Percentiles rank a stretch among this genome's conserved stretches.
These are phyloP conservation scores for Rhamnella rubrinervis DNA, from an alignment of 331 rosid species.

Conservation along the genomic window DNA sequence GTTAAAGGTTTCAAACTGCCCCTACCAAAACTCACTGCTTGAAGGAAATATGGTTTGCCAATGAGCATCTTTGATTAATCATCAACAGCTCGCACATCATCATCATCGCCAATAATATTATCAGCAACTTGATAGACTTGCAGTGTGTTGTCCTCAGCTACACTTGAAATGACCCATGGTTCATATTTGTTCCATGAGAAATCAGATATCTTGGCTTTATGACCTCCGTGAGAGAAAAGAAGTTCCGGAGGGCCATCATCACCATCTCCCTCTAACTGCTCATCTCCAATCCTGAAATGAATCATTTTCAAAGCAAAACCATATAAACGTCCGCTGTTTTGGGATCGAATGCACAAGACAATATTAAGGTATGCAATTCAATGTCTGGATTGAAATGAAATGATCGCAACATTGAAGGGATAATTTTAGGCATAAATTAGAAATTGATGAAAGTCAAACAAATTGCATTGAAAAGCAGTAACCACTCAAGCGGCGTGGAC, in stretches of 20 bases:
- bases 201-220: constrained; percentile 86
- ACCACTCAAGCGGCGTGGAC: no score
- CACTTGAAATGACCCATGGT: constrained; percentile 88
- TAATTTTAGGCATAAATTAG: no score
- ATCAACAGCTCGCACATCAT: constrained; percentile 23
- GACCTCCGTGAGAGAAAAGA: constrained; percentile 81
- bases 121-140: constrained; percentile 90
- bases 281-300: constrained; percentile 61
- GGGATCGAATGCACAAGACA: not conserved
- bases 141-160: constrained; percentile 81
- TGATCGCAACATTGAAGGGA: no score
- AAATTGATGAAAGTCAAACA: no score
- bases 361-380: not conserved
- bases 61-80: constrained; percentile 1
- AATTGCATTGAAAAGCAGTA: not conserved
- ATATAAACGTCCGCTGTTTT: not conserved
- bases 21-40: no score
- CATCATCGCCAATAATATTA: constrained; percentile 54
- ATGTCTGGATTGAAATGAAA: no score
- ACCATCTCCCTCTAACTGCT: constrained; percentile 72
- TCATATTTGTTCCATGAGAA: constrained; percentile 77
- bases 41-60: no score
- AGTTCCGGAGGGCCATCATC: constrained; percentile 92
- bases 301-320: not conserved
- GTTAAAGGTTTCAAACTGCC: no score